phyloP scores from a whole-genome alignment of 1,284 basidiomycete species.

The Puccinia polysora region DNA sequence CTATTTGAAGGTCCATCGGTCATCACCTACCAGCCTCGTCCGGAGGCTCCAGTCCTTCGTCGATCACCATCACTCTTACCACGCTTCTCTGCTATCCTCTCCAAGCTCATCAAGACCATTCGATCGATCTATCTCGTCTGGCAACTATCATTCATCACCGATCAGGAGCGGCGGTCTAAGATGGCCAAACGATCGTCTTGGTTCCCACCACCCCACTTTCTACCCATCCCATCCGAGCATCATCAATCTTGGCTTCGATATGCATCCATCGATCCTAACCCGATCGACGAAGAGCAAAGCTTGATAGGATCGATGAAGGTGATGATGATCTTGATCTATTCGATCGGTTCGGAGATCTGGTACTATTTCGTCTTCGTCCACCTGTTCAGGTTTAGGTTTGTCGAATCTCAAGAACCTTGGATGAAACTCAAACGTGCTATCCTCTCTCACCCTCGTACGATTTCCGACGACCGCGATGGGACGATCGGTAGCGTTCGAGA shows the following conservation, averaged over 20 bases:
- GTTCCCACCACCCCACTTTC: constrained; percentile 16
- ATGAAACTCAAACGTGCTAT: neutral
- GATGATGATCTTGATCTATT: neutral
- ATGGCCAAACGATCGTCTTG: neutral
- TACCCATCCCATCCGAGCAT: neutral
- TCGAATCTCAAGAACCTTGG: neutral
- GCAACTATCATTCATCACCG: neutral
- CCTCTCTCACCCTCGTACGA: too few species aligned
- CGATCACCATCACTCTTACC: neutral
- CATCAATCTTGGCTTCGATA: too few species aligned
- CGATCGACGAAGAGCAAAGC: too few species aligned
- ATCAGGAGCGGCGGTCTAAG: neutral
- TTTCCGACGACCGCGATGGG: neutral
- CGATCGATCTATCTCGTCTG: neutral
- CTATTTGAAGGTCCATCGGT: constrained; percentile 52
- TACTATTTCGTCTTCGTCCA: neutral
- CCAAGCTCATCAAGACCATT: neutral
- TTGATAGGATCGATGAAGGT: too few species aligned
- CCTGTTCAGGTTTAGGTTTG: neutral
- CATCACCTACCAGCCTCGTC: neutral
- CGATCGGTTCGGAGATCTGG: neutral
- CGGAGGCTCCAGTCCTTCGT: neutral
- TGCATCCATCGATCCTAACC: neutral
- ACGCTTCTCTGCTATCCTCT: neutral
- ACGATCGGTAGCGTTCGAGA: neutral